These are phyloP conservation scores for Sporothrix mexicana DNA, from an alignment of 2,329 filamentous ascomycete genomes.

Conservation along the genomic window DNA sequence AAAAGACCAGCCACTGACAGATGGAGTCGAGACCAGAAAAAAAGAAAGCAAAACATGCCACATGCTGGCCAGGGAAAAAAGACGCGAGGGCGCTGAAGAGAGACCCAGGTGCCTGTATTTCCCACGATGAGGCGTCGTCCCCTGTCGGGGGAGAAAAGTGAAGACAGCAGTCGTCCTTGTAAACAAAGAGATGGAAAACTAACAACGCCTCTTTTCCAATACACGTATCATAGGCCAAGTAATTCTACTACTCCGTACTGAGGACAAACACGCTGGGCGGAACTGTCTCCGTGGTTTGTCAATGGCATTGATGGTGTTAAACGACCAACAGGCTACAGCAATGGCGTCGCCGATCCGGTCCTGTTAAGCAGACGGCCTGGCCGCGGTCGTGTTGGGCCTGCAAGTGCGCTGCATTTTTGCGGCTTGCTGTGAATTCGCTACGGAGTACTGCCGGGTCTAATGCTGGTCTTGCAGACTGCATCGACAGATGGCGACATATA, in stretches of 20 bases:
- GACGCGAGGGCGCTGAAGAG: slow-evolving; percentile 1
- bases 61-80: not conserved
- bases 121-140: not conserved
- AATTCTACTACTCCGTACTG: not conserved
- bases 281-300: not conserved
- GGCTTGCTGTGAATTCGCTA: not conserved
- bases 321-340: too few species aligned
- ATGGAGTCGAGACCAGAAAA: not conserved
- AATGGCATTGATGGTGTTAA: too few species aligned
- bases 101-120: not conserved
- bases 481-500: not conserved
- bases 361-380: not conserved
- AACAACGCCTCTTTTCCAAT: not conserved
- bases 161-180: not conserved
- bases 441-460: slow-evolving; percentile 24
- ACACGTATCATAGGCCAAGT: not conserved
- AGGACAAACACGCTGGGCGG: not conserved
- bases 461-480: not conserved
- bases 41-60: not conserved
- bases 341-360: too few species aligned
- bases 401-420: not conserved
- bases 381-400: too few species aligned
- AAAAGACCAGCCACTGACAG: not conserved
- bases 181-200: not conserved
- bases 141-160: not conserved